These are phyloP conservation scores for Botrytis hyacinthi DNA, from an alignment of 2,329 filamentous ascomycete species.

Conservation along the genomic window DNA sequence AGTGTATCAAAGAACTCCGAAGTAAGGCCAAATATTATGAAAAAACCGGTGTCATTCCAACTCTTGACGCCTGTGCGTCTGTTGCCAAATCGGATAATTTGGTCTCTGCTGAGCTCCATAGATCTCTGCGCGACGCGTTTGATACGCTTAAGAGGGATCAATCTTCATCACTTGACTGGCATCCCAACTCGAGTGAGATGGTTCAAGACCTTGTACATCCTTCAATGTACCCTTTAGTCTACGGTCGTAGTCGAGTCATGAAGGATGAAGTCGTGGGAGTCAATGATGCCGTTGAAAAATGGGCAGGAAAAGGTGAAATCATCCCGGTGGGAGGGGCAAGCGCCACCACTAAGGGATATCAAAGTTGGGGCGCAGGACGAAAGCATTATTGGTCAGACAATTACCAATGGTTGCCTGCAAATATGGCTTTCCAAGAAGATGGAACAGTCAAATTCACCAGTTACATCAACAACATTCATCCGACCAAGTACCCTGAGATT, in stretches of 20 bases:
- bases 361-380: too few relatives aligned
- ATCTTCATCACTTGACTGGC: conserved; percentile 53
- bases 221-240: conserved; percentile 60
- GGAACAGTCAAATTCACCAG: conserved; percentile 37
- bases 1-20: conserved; percentile 31
- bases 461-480: conserved; percentile 49
- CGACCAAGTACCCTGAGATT: conserved; percentile 37
- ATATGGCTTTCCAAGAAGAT: conserved; percentile 7
- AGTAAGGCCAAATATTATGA: conserved; percentile 29
- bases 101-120: conserved; percentile 42
- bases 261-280: conserved; percentile 30
- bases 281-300: conserved; percentile 31
- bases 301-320: conserved; percentile 33
- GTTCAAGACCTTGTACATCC: conserved; percentile 64
- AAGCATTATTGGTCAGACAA: background rate
- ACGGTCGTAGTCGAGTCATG: conserved; percentile 48
- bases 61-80: conserved; percentile 30
- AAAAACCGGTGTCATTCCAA: conserved; percentile 23
- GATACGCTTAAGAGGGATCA: conserved; percentile 49
- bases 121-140: conserved; percentile 46
- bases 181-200: conserved; percentile 54
- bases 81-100: conserved; percentile 54
- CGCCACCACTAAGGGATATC: too few relatives aligned
- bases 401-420: conserved; percentile 12
- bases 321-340: background rate